These are phyloP conservation scores for Colletotrichum sp. DNA, from an alignment of 2,329 filamentous ascomycete genomes.

Conservation along the genomic window DNA sequence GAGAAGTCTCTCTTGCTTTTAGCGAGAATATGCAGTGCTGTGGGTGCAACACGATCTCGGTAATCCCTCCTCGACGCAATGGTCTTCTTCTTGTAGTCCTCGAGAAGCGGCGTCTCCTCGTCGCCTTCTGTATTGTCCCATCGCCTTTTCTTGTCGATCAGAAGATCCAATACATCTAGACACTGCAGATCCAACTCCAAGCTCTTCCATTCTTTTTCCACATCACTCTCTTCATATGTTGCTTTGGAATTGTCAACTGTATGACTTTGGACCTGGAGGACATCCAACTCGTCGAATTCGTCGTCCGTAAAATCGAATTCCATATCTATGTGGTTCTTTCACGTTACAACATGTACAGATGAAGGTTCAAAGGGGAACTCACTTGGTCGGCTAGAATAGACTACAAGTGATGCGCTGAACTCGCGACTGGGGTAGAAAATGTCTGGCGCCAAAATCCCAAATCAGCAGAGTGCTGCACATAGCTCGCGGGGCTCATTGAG, in stretches of 20 bases:
- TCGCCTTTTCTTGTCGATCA: not conserved
- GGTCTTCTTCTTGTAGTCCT: not conserved
- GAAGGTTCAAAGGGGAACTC: not conserved
- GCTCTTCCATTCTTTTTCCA: not conserved
- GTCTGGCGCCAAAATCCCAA: not conserved
- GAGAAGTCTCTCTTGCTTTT: not conserved
- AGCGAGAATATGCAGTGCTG: not conserved
- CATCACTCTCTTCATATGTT: not conserved
- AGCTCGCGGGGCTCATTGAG: not conserved
- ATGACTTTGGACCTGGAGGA: not conserved
- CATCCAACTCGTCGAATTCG: not conserved
- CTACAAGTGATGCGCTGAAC: not conserved
- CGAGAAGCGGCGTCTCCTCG: not conserved
- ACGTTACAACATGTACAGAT: not conserved
- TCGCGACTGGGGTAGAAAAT: not conserved
- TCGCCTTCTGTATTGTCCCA: not conserved
- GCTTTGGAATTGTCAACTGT: not conserved
- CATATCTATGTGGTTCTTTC: not conserved
- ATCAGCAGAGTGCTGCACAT: not conserved
- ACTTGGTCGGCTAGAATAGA: not conserved
- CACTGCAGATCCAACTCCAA: not conserved
- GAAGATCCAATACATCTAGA: not conserved
- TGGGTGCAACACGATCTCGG: not conserved
- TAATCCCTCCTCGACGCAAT: not conserved
- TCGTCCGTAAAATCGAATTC: not conserved